phyloP scores from a whole-genome alignment of 805 yeast species.

The Saturnispora mendoncae region DNA sequence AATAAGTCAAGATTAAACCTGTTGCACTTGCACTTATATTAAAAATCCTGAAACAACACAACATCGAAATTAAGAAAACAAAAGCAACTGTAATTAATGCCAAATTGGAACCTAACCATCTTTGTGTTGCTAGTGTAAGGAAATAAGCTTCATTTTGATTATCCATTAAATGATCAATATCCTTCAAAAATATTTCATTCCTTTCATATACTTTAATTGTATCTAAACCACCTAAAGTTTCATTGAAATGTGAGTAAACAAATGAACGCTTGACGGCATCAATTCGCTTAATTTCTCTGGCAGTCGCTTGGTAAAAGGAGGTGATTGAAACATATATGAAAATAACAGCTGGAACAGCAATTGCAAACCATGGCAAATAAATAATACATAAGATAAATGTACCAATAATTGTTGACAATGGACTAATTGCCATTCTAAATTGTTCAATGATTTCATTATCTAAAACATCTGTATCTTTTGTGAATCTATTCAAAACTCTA shows the following conservation, averaged over 20 bases:
- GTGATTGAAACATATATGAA: conserved; percentile 39
- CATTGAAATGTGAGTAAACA: conserved; percentile 65
- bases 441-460: conserved; percentile 75
- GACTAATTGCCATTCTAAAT: conserved; percentile 49
- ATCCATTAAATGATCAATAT: conserved; percentile 41
- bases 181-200: conserved; percentile 34
- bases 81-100: conserved; percentile 38
- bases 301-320: conserved; percentile 56
- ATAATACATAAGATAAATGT: conserved; percentile 56
- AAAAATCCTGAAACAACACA: conserved; percentile 54
- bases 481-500: conserved; percentile 73
- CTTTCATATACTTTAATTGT: conserved; percentile 53
- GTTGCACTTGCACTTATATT: conserved; percentile 49
- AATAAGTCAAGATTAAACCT: conserved; percentile 54
- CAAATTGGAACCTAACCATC: conserved; percentile 55
- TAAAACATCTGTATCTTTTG: conserved; percentile 78
- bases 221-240: conserved; percentile 53
- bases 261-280: conserved; percentile 65
- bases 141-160: conserved; percentile 60
- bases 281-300: conserved; percentile 67
- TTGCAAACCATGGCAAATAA: conserved; percentile 69
- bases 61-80: conserved; percentile 41
- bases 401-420: conserved; percentile 48
- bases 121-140: conserved; percentile 45
- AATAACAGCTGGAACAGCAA: conserved; percentile 50